phyloP scores from a whole-genome alignment of 352 stramenopile species.

The Achlya hypogyna region DNA sequence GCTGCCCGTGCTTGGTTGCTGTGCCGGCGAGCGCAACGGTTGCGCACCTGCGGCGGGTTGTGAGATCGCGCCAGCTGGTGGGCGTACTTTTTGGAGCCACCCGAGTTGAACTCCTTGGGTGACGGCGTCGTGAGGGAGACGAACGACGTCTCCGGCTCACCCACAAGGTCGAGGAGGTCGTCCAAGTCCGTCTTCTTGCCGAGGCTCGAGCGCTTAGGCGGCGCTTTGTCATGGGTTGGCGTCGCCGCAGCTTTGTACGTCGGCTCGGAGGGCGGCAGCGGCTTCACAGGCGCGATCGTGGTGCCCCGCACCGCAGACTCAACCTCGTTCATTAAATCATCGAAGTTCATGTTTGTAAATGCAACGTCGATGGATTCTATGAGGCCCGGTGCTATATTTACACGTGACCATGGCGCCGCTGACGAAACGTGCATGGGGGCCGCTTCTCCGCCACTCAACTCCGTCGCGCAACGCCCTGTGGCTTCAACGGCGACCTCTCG shows the following conservation, averaged over 20 bases:
- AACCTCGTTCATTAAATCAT: constrained; percentile 64
- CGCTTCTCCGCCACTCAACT: neutral
- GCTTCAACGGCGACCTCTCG: no score
- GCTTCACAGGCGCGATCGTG: neutral
- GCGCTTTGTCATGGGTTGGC: neutral
- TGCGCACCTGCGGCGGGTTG: constrained; percentile 33
- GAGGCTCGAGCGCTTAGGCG: neutral
- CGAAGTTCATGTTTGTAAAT: constrained; percentile 48
- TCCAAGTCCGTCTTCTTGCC: constrained; percentile 45
- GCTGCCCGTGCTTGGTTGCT: constrained; percentile 43
- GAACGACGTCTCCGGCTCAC: neutral
- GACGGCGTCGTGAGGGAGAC: neutral
- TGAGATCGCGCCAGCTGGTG: neutral
- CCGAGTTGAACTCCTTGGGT: constrained; percentile 26
- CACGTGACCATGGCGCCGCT: neutral
- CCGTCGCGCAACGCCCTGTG: neutral
- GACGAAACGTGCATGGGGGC: no score
- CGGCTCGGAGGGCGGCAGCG: no score
- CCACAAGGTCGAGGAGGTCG: constrained; percentile 52
- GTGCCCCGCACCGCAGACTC: constrained; percentile 48
- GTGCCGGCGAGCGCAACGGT: constrained; percentile 45
- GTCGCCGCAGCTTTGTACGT: neutral
- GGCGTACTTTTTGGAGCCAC: constrained; percentile 50
- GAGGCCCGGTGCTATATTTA: no score
- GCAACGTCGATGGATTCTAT: no score